Base-by-base conservation (phyloP, 2,329 filamentous ascomycete genomes). In the Scedosporium dehoogii region DNA sequence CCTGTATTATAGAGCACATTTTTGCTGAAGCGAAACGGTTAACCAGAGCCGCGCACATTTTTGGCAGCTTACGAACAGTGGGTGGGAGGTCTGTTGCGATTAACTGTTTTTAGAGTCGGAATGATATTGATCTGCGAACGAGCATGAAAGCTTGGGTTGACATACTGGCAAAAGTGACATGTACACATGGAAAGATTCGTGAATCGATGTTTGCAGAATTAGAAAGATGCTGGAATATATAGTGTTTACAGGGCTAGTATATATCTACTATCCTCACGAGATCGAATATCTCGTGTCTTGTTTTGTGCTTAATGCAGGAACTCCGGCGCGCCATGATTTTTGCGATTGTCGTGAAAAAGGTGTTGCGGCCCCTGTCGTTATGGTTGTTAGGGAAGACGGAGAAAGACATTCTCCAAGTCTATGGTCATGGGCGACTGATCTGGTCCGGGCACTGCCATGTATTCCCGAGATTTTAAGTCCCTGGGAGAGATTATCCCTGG, bases 1-100 rank as follows among this genome's bases (percentile, higher is more conserved):
- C 51, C 56, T 66, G 64, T 66, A 63, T 58, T 56, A 63, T 67
- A 66, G 51, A 67, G 63, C 18, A 55, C 51, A 18, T n/a, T 48
- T 46, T 23, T 55, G 23, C 12, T 55, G 51, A 55, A 25, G 23
- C 23, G 51, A 55, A 55, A 55, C 51, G 51, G 18, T 55, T 23
- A 55, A 55, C 18, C 23, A 27, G 23, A 29, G 51, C 51, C 51
- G 51, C 21, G 21, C 51, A 55, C 33, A 29, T 14, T 23, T 16
- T 55, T 14, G 51, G 51, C 51, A 55, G 23, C 51, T 55, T 55
- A 27, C 12, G 51, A 55, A 23, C 12, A 25, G 23, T 6, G 21
- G 10, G 6, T 55, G 6, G 51, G n/a, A 14, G 21, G 23, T 23
- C 18, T 12, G 51, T 55, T 55, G 16, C 21, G n/a, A 55, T 21